Percentiles rank a stretch among this genome's conserved stretches.
These are phyloP conservation scores for Pseudozyma sp. DNA, from an alignment of 1,284 basidiomycete genomes.

Conservation along the genomic window DNA sequence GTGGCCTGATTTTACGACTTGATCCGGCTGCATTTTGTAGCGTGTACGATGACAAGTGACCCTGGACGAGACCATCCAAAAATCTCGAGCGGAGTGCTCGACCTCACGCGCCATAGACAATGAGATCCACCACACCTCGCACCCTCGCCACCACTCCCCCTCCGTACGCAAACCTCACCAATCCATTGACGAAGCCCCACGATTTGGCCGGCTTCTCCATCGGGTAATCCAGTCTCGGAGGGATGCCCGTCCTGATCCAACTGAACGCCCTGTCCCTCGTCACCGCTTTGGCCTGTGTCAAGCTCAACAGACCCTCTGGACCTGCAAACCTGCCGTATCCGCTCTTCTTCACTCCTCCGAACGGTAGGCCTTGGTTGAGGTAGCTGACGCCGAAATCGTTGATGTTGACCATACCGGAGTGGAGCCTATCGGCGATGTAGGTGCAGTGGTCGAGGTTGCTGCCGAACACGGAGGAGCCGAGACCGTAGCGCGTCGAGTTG, in stretches of 20 bases:
- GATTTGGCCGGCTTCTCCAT: conserved; percentile 26
- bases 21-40: too few species aligned
- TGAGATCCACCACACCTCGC: conserved; percentile 18
- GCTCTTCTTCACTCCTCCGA: conserved; percentile 82
- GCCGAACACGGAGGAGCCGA: conserved; percentile 97
- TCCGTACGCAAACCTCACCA: conserved; percentile 38
- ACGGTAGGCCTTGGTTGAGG: conserved; percentile 88
- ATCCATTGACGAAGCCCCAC: conserved; percentile 37
- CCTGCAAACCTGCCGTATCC: conserved; percentile 71
- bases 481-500: conserved; percentile 85
- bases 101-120: conserved; percentile 13
- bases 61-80: too few species aligned
- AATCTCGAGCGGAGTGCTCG: too few species aligned
- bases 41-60: too few species aligned
- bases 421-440: conserved; percentile 80
- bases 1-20: too few species aligned
- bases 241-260: conserved; percentile 84
- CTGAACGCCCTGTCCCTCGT: conserved; percentile 86
- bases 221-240: conserved; percentile 71
- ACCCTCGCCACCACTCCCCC: conserved; percentile 1
- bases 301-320: conserved; percentile 85
- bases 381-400: conserved; percentile 91
- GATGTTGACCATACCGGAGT: conserved; percentile 96
- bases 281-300: conserved; percentile 88
- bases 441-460: conserved; percentile 80